Base-by-base conservation (phyloP, 371 early-diverging fungal genomes). In the Rhizopus delemar region DNA sequence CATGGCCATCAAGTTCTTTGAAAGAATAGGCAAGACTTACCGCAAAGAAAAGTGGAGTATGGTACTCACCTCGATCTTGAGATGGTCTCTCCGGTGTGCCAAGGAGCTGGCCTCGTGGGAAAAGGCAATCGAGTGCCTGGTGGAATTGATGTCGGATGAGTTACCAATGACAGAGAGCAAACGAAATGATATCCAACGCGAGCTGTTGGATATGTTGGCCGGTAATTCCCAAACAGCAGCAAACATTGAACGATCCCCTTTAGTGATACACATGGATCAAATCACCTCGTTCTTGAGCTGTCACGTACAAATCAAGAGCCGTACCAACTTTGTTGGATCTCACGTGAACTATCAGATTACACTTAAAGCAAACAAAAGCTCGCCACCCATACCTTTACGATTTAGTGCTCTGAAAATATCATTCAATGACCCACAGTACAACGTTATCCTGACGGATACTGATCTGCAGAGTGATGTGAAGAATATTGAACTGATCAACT, bases 1-100 rank as follows among this genome's bases (percentile, higher is more conserved):
- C 41, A 91, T 92, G 89, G 92, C 93, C 0, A 74, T 91, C 46
- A 91, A 91, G 74, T 89, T 94, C 61, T 94, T 90, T 74, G 93
- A 93, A 46, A 75, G 93, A 6, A 94, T 94, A 45, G 89, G 87
- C 53, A 92, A 90, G 62, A 93, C 92, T 1, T 94, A 93, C 66
- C 83, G 95, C 6, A 93, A 92, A 65, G 95, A 94, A 59, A 72
- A 78, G 35, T 94, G 95, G 95, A 74, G 79, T 53, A 67, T 80
- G 56, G 80, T 94, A 0, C 69, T 93, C 33, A 81, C 82, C 0
- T 85, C 86, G 1, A 88, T 92, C 33, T 62, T 91, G 38, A 69
- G 80, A 46, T 82, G 84, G 76, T 88, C 86, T 0, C 60, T 88
- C 7, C 79, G 79, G 5, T 93, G 95, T 66, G 93, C 92, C 12